phyloP scores from a whole-genome alignment of 108 stramenopile species.

The Stephanodiscus minutulus region DNA sequence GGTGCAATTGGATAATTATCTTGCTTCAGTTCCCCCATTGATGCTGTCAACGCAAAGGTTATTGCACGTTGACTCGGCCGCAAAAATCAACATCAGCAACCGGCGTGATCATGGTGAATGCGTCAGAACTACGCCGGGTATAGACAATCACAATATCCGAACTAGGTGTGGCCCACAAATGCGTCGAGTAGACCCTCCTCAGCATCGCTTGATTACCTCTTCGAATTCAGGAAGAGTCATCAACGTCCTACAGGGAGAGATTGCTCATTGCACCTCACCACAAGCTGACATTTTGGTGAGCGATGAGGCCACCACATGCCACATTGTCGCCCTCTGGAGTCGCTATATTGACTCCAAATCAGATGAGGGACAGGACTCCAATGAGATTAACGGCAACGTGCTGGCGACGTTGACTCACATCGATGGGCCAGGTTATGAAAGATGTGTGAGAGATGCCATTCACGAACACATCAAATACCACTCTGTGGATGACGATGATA shows the following conservation, averaged over 20 bases:
- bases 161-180: not conserved
- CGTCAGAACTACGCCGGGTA: not conserved
- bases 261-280: slow-evolving; percentile 40
- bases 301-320: slow-evolving; percentile 86
- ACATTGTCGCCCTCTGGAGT: slow-evolving; percentile 80
- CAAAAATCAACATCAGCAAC: not conserved
- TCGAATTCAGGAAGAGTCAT: slow-evolving; percentile 38
- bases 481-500: not conserved
- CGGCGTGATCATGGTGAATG: not conserved
- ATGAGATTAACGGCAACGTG: not conserved
- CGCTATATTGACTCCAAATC: not conserved
- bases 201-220: slow-evolving; percentile 25
- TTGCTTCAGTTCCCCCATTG: slow-evolving; percentile 23
- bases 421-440: slow-evolving; percentile 64
- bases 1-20: slow-evolving; percentile 34
- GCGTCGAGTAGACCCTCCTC: not conserved
- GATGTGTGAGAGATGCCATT: slow-evolving; percentile 64
- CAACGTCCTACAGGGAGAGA: slow-evolving; percentile 53
- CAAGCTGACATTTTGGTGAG: slow-evolving; percentile 55
- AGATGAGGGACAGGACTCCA: slow-evolving; percentile 1
- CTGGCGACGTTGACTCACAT: slow-evolving; percentile 70
- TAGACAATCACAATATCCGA: not conserved
- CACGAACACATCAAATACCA: slow-evolving; percentile 65
- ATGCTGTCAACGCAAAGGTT: slow-evolving; percentile 13
- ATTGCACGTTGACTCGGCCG: not conserved